phyloP scores from a whole-genome alignment of 2,329 filamentous ascomycete genomes.

The Nemania bipapillata region DNA sequence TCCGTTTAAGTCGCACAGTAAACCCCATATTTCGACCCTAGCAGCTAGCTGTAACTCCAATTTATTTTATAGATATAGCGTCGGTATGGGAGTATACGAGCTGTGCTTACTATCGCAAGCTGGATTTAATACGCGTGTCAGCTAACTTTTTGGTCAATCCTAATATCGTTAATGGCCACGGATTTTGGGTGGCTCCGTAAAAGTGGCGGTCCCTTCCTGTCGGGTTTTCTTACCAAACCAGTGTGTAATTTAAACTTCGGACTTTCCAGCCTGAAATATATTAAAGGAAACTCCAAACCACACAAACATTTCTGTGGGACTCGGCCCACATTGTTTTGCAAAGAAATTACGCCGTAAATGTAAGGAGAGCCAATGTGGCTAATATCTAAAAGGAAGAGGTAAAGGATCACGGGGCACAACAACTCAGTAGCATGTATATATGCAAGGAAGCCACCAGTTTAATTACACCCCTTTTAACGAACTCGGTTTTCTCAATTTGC shows the following conservation, averaged over 20 bases:
- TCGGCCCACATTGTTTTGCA: not conserved
- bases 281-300: not conserved
- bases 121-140: too few relatives aligned
- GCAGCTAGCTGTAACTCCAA: not conserved
- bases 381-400: not conserved
- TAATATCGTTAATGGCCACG: not conserved
- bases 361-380: not conserved
- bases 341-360: not conserved
- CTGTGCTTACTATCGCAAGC: too few relatives aligned
- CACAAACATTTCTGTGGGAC: not conserved
- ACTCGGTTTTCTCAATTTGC: too few relatives aligned
- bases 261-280: not conserved
- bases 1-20: not conserved
- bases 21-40: not conserved
- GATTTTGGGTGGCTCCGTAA: not conserved
- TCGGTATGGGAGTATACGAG: too few relatives aligned
- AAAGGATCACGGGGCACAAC: too few relatives aligned
- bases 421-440: too few relatives aligned
- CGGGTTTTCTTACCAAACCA: not conserved
- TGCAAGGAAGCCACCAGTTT: too few relatives aligned
- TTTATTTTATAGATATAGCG: not conserved
- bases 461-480: too few relatives aligned
- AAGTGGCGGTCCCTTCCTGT: not conserved
- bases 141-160: too few relatives aligned
- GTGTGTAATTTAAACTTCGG: not conserved